These are phyloP conservation scores for Sphagnum fallax DNA, from an alignment of 228 moss, liverwort and hornwort genomes.

Conservation along the genomic window DNA sequence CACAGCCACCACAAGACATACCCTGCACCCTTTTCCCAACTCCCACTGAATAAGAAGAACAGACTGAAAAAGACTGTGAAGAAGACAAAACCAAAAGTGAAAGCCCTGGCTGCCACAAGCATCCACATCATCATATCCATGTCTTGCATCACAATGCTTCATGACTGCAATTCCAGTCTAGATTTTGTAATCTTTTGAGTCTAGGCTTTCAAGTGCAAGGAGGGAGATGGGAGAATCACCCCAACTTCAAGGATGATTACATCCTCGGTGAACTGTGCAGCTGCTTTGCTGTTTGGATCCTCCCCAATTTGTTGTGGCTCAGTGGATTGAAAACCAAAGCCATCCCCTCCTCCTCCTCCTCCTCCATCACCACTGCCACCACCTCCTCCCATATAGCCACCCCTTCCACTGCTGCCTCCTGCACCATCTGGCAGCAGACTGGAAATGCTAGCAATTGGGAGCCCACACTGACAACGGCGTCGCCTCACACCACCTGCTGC, in stretches of 20 bases:
- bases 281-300: constrained; percentile 39
- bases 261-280: constrained; percentile 54
- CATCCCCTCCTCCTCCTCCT: constrained; percentile 56
- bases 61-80: neutral
- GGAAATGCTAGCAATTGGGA: constrained; percentile 44
- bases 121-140: neutral
- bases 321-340: constrained; percentile 49
- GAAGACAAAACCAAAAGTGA: neutral
- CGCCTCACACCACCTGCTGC: constrained; percentile 29
- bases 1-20: constrained; percentile 99
- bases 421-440: constrained; percentile 16
- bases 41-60: neutral
- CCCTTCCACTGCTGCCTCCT: constrained; percentile 64
- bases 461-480: constrained; percentile 37
- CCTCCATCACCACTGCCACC: constrained; percentile 66
- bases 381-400: constrained; percentile 55
- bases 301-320: constrained; percentile 26
- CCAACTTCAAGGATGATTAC: constrained; percentile 89
- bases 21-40: constrained; percentile 46
- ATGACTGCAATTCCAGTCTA: neutral
- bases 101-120: neutral
- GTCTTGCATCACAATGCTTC: neutral
- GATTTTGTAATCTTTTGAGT: neutral
- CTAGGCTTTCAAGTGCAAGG: neutral
- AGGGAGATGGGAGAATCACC: constrained; percentile 24